Percentiles rank a stretch among this genome's conserved stretches.
These are phyloP conservation scores for Colletotrichum sansevieriae DNA, from an alignment of 2,329 filamentous ascomycete species.

Conservation along the genomic window DNA sequence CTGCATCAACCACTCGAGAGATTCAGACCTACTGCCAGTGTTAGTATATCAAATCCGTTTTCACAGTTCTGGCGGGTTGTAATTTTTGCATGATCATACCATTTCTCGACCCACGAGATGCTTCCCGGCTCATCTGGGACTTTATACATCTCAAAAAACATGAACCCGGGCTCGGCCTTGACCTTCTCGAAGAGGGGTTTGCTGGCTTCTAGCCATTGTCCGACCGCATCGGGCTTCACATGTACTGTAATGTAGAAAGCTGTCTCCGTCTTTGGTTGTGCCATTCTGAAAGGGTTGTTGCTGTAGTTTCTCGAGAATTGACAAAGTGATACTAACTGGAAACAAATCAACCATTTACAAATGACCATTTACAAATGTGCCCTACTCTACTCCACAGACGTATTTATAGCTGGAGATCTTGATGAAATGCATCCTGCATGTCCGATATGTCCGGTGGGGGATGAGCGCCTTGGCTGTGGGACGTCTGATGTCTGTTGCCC, in stretches of 20 bases:
- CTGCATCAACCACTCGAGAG: background rate
- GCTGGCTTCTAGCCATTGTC: constrained; percentile 1
- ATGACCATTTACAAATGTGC: too few relatives aligned
- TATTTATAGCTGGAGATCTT: background rate
- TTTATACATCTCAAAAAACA: constrained; percentile 59
- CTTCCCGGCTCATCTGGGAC: constrained; percentile 52
- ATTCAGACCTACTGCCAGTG: background rate
- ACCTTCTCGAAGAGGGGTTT: constrained; percentile 56
- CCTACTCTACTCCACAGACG: too few relatives aligned
- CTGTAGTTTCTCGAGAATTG: background rate
- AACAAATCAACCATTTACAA: too few relatives aligned
- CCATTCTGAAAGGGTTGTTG: background rate
- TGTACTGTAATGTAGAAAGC: constrained; percentile 7
- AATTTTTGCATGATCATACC: constrained; percentile 44
- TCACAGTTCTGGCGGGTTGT: too few relatives aligned
- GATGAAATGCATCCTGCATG: background rate
- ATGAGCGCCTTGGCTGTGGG: background rate
- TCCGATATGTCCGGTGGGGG: background rate
- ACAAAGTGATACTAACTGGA: background rate
- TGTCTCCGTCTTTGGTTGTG: background rate
- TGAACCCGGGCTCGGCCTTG: constrained; percentile 56
- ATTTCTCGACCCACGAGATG: constrained; percentile 57
- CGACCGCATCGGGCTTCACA: background rate
- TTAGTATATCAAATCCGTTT: background rate
- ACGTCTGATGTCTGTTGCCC: background rate